Base-by-base conservation (phyloP, 2,329 filamentous ascomycete genomes). In the Xylaria sp. region DNA sequence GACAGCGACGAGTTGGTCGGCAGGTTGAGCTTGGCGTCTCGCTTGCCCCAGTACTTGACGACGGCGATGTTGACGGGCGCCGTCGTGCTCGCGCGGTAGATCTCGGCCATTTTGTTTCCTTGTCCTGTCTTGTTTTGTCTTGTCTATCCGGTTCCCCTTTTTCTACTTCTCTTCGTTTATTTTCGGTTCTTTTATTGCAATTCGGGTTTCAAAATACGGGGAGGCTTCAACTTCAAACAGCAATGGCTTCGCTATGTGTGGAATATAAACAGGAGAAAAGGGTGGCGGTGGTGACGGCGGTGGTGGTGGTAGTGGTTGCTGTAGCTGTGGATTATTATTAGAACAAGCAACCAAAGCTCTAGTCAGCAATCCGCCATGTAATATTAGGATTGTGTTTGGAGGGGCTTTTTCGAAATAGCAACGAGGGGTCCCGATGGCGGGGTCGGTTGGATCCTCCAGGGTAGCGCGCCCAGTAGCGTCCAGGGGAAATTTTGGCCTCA, bases 11-110 rank as follows among this genome's bases (percentile, higher is more conserved):
- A 97, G 86, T 99, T 99, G 79, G 96, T 98, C 42, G 96, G 96
- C 65, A 98, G 92, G 83, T 99, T 99, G 76, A 98, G 89, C 80
- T 92, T 93, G 61, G 93, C 83, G 82, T 98, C 94, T 71, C 96
- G 93, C 84, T 99, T 99, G 76, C 97, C 96, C 96, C 97, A 99
- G 88, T 99, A 97, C 92, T 98, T 98, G 84, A 98, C 96, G 66
- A 98, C 94, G 73, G 95, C 95, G 79, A 98, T 98, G 85, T 98
- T 98, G 79, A 98, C 95, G 16, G 95, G 96, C 48, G 96, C 96
- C 72, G 94, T 98, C 68, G 96, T 98, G 85, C 93, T 98, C 75
- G 96, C 93, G 77, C 94, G 92, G 85, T 97, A 94, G 77, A 98
- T 87, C 66, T 84, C 84, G 37, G 83, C 81, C 84, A 86, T 86